These are phyloP conservation scores for Psilocybe tampanensis DNA, from an alignment of 768 basidiomycete species.

Conservation along the genomic window DNA sequence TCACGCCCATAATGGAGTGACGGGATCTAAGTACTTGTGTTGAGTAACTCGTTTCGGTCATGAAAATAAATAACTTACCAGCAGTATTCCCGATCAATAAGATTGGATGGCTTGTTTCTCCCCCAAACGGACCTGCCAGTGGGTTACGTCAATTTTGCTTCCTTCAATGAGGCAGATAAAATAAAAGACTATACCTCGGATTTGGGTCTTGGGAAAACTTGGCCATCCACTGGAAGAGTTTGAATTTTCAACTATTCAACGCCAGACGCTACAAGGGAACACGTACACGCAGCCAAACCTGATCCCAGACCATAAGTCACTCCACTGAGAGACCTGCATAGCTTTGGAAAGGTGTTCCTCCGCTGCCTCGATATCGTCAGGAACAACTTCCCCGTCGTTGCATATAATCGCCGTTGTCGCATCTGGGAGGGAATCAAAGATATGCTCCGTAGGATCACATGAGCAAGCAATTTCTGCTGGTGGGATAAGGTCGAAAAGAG, in stretches of 20 bases:
- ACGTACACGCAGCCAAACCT: slow-evolving; percentile 33
- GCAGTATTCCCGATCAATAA: slow-evolving; percentile 44
- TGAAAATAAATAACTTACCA: slow-evolving; percentile 20
- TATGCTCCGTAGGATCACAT: not conserved
- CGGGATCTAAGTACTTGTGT: slow-evolving; percentile 24
- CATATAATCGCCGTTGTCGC: slow-evolving; percentile 27
- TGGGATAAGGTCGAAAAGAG: not conserved
- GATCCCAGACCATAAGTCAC: slow-evolving; percentile 31
- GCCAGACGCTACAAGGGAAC: slow-evolving; percentile 6
- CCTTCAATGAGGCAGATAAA: not conserved
- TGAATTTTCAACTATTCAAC: not conserved
- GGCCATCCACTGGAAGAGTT: not conserved
- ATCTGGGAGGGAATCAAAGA: not conserved
- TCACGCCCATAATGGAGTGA: slow-evolving; percentile 30
- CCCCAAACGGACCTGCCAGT: slow-evolving; percentile 38
- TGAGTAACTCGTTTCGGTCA: not conserved
- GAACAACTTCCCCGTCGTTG: slow-evolving; percentile 36
- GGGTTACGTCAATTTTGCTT: not conserved
- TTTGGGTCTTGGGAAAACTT: slow-evolving; percentile 7
- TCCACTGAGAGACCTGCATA: slow-evolving; percentile 29
- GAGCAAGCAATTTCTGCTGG: not conserved
- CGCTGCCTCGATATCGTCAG: slow-evolving; percentile 26
- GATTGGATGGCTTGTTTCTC: slow-evolving; percentile 41
- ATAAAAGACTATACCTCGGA: slow-evolving; percentile 1
- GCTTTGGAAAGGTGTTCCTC: slow-evolving; percentile 29